These are phyloP conservation scores for Leccinum olivaceopallidum DNA, from an alignment of 768 basidiomycete genomes.

Conservation along the genomic window DNA sequence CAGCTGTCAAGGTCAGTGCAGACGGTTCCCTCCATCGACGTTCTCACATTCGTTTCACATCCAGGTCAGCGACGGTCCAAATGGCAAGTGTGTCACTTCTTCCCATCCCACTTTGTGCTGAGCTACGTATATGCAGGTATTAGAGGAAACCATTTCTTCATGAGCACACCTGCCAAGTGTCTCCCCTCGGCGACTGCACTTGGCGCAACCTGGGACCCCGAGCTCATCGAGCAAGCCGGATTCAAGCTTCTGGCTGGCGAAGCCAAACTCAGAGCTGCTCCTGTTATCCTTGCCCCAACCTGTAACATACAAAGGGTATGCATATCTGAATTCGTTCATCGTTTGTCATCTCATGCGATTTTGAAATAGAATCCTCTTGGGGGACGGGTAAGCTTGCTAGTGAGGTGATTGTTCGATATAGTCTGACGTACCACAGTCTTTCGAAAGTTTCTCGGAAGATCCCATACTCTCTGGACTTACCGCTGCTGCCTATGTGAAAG, in stretches of 20 bases:
- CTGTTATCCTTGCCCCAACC: slow-evolving; percentile 74
- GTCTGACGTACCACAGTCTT: slow-evolving; percentile 44
- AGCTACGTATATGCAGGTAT: slow-evolving; percentile 35
- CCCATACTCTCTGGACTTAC: slow-evolving; percentile 71
- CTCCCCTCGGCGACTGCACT: slow-evolving; percentile 74
- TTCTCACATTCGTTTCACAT: slow-evolving; percentile 4
- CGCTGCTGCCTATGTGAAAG: slow-evolving; percentile 72
- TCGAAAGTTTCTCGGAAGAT: slow-evolving; percentile 81
- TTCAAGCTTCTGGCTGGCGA: slow-evolving; percentile 67
- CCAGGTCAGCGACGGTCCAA: slow-evolving; percentile 79
- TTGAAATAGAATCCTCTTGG: slow-evolving; percentile 61
- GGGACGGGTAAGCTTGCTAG: slow-evolving; percentile 48
- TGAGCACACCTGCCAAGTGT: slow-evolving; percentile 79
- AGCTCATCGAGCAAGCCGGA: slow-evolving; percentile 63
- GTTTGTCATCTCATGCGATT: not conserved
- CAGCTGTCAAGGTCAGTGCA: slow-evolving; percentile 57
- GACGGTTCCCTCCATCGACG: slow-evolving; percentile 4
- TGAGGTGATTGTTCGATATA: not conserved
- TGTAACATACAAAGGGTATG: slow-evolving; percentile 79
- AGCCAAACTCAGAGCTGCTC: slow-evolving; percentile 68
- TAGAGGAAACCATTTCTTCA: slow-evolving; percentile 76
- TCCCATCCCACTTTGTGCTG: not conserved
- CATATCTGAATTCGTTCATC: slow-evolving; percentile 12
- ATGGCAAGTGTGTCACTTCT: slow-evolving; percentile 44
- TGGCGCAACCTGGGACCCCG: slow-evolving; percentile 71